Base-by-base conservation (phyloP, 2,329 filamentous ascomycete species). In the Colletotrichum eremochloae region DNA sequence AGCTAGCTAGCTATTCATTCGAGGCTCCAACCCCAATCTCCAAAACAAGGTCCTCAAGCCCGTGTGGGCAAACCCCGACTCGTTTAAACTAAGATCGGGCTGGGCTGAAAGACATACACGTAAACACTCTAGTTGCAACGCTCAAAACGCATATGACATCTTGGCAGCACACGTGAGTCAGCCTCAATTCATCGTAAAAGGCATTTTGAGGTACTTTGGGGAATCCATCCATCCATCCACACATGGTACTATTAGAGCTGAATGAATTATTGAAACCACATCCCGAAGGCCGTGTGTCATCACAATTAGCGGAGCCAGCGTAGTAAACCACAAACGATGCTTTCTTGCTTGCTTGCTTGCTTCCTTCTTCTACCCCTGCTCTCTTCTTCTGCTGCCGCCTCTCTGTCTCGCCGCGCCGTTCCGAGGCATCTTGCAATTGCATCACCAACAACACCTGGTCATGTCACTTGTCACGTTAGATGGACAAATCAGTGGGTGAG, bases 321-420 rank as follows among this genome's bases (percentile, higher is more conserved):
- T 38, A 24, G n/a, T 46, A 60, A 55, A 36, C 31, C 63, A 56
- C 40, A 24, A n/a, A 24, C 33, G 11, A 31, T 55, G 20, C 46
- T 48, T 48, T 12, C 20, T 48, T 56, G 9, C 48, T 53, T 65
- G 63, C 20, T 48, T 56, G 9, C 48, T 53, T 65, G 63, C 62
- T 64, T 70, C 55, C 64, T 71, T 62, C 64, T 68, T 61, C 61
- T 36, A 38, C 31, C 63, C 52, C 61, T 60, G 46, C 62, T n/a
- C 61, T 65, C 29, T 60, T 5, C 48, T 40, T 11, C 33, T 40
- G 38, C 38, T 40, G 38, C 38, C 11, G 38, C 38, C 3, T 5
- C 33, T 36, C 40, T 61, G 57, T 61, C 57, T 61, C 15, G 40
- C 57, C 57, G 57, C 44, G 38, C 57, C 57, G 57, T 42, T 40